Percentiles rank a stretch among this genome's conserved stretches.
phyloP scores from a whole-genome alignment of 768 basidiomycete species.

The Sutorius australiensis region DNA sequence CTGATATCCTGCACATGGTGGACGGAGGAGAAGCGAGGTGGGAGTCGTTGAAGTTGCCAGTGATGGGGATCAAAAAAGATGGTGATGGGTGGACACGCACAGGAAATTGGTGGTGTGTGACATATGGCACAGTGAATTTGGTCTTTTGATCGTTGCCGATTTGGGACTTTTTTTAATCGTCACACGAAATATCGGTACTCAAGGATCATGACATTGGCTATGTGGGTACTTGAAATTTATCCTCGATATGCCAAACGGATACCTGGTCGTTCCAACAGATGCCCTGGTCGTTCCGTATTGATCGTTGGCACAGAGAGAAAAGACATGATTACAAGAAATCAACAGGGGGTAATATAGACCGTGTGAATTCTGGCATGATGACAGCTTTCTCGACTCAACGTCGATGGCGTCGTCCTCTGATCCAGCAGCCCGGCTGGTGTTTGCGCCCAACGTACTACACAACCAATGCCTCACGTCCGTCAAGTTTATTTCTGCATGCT shows the following conservation, averaged over 20 bases:
- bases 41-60: too few species aligned
- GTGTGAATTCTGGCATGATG: conserved; percentile 10
- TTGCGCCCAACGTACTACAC: conserved; percentile 59
- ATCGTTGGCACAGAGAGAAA: too few species aligned
- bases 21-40: neutral
- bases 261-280: too few species aligned
- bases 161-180: neutral
- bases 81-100: neutral
- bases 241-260: too few species aligned
- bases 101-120: neutral
- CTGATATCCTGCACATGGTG: conserved; percentile 22
- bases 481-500: conserved; percentile 80
- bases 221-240: too few species aligned
- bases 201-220: neutral
- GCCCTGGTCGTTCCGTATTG: too few species aligned
- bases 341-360: conserved; percentile 8
- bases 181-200: neutral
- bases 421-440: conserved; percentile 56
- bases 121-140: too few species aligned
- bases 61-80: neutral
- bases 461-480: conserved; percentile 60
- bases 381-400: neutral
- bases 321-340: too few species aligned
- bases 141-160: neutral
- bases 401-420: conserved; percentile 49